Conservation (phyloP, 768 basidiomycete genomes). For the Candolleomyces aberdarensis region DNA sequence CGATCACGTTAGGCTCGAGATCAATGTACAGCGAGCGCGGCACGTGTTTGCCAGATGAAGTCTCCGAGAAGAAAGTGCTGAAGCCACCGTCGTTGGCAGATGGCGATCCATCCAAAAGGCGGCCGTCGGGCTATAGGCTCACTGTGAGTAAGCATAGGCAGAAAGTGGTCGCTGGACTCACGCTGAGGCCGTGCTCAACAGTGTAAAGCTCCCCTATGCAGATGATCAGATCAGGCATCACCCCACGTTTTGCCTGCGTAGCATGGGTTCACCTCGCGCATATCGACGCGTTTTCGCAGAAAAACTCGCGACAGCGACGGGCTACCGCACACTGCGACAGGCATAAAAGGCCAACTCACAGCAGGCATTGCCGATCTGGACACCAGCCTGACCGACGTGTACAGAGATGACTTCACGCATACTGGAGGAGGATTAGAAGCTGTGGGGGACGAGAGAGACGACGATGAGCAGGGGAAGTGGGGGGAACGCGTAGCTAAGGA, state of each 20-base stretch:
- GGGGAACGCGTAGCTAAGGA: constrained; percentile 20
- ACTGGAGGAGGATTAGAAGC: constrained; percentile 18
- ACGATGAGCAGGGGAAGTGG: constrained; percentile 12
- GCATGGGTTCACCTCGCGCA: constrained; percentile 14
- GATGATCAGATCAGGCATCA: constrained; percentile 38
- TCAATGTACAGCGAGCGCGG: constrained; percentile 97
- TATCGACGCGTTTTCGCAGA: constrained; percentile 31
- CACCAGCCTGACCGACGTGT: constrained; percentile 98
- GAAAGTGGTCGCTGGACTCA: constrained; percentile 37
- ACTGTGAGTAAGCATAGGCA: constrained; percentile 14
- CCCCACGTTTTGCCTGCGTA: constrained; percentile 21
- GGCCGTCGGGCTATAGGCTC: constrained; percentile 79
- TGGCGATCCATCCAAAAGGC: constrained; percentile 68
- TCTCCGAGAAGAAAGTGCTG: constrained; percentile 97
- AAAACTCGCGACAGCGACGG: constrained; percentile 18
- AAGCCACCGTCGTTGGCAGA: constrained; percentile 80
- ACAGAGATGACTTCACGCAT: constrained; percentile 98
- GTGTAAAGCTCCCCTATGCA: constrained; percentile 92
- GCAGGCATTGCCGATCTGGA: constrained; percentile 97
- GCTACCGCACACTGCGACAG: constrained; percentile 11
- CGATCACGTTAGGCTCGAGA: constrained; percentile 92
- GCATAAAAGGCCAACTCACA: constrained; percentile 51
- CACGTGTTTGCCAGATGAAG: constrained; percentile 90
- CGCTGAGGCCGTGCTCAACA: constrained; percentile 94
- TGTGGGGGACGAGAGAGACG: background rate